Percentiles rank a stretch among this genome's conserved stretches.
Conservation (phyloP, 495 filamentous ascomycete species). For the Aspergillus indologenus region DNA sequence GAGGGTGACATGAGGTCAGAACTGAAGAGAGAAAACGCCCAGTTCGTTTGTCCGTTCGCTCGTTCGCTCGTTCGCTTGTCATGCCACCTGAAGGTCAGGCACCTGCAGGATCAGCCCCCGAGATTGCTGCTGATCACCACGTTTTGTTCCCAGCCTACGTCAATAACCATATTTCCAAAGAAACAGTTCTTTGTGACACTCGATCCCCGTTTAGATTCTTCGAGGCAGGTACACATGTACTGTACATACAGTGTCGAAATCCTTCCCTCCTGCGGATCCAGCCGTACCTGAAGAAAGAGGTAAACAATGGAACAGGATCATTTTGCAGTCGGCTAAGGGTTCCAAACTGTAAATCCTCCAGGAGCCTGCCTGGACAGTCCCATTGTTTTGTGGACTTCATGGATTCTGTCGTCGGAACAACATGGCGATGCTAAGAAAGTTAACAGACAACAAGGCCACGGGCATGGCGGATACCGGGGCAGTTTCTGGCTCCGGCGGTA, state of each 20-base stretch:
- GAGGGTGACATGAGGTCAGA: neutral
- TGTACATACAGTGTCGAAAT: neutral
- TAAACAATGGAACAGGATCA: conserved; percentile 1
- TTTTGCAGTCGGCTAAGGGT: conserved; percentile 1
- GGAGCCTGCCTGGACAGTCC: neutral
- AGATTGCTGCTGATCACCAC: neutral
- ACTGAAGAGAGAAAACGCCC: no score
- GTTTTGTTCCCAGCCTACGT: neutral
- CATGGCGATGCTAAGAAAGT: neutral
- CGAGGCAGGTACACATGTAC: neutral
- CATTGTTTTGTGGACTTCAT: neutral
- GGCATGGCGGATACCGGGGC: conserved; percentile 5
- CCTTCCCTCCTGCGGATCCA: conserved; percentile 1
- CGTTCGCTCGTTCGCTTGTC: neutral
- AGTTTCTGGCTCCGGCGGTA: conserved; percentile 11
- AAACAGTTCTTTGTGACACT: neutral
- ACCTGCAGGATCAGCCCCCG: neutral
- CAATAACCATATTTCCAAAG: neutral
- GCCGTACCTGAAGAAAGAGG: neutral
- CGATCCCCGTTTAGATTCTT: neutral
- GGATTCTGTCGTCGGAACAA: neutral
- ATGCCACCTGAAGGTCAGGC: neutral
- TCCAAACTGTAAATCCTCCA: conserved; percentile 18
- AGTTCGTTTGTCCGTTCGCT: no score
- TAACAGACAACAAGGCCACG: neutral